A percentile compares a stretch with the other conserved stretches of the same genome.
These are phyloP conservation scores for Suillus brevipes DNA, from an alignment of 768 basidiomycete genomes.

Conservation along the genomic window DNA sequence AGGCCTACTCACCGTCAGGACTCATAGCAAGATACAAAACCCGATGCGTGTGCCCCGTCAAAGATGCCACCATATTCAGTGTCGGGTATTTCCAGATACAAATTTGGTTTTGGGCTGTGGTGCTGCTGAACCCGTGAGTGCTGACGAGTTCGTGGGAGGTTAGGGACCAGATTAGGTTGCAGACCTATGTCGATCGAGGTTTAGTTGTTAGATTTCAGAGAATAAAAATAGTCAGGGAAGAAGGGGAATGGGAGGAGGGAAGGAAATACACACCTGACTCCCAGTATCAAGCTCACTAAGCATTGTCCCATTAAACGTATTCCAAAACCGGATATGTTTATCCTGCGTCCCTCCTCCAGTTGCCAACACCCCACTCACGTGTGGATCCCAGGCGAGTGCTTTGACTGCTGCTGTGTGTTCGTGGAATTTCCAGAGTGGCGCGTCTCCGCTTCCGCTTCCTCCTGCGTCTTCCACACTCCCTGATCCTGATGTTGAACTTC, in stretches of 20 bases:
- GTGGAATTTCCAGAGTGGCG: constrained; percentile 91
- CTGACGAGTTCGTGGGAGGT: constrained; percentile 98
- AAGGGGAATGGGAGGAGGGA: not conserved
- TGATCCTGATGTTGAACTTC: constrained; percentile 30
- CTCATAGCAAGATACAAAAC: constrained; percentile 98
- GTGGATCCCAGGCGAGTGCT: constrained; percentile 97
- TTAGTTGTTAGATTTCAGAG: not conserved
- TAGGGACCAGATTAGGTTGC: constrained; percentile 94
- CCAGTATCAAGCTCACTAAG: constrained; percentile 91
- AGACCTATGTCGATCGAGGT: constrained; percentile 58
- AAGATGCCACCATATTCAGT: constrained; percentile 89
- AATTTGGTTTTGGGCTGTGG: constrained; percentile 93
- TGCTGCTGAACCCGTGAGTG: constrained; percentile 94
- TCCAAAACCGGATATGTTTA: constrained; percentile 98
- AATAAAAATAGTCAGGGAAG: not conserved
- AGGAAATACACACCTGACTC: constrained; percentile 67
- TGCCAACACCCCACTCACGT: constrained; percentile 85
- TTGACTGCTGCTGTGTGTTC: constrained; percentile 98
- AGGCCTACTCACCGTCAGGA: constrained; percentile 84
- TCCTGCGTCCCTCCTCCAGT: constrained; percentile 99
- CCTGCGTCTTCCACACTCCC: constrained; percentile 34
- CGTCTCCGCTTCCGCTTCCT: constrained; percentile 38
- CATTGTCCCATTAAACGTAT: constrained; percentile 82
- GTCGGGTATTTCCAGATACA: constrained; percentile 95
- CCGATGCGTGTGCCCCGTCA: constrained; percentile 93